Percentiles rank a stretch among this genome's conserved stretches.
These are phyloP conservation scores for Plectosphaerella plurivora DNA, from an alignment of 2,329 filamentous ascomycete species.

Conservation along the genomic window DNA sequence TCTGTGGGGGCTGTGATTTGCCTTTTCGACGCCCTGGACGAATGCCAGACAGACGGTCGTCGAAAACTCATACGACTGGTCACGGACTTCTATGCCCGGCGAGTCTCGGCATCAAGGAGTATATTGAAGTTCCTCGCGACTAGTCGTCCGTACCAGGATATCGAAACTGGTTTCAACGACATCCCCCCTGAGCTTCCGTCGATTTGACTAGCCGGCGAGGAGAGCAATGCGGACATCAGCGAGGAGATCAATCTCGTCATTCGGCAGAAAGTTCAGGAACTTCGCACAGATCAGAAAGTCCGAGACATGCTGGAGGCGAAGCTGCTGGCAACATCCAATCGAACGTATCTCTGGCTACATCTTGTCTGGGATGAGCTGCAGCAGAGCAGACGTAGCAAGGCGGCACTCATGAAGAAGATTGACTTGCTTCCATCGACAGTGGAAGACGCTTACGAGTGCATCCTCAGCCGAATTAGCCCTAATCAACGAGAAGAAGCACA, in stretches of 20 bases:
- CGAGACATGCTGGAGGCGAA: background rate
- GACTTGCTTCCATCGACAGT: conserved; percentile 6
- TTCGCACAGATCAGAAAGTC: background rate
- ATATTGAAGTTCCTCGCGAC: conserved; percentile 8
- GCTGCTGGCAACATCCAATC: conserved; percentile 1
- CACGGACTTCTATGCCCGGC: conserved; percentile 2
- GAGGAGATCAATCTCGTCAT: conserved; percentile 10
- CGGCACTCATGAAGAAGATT: conserved; percentile 3
- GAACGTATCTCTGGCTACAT: conserved; percentile 10
- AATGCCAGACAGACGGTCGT: conserved; percentile 2
- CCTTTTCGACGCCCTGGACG: conserved; percentile 9
- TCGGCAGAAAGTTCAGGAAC: background rate
- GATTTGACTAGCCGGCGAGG: conserved; percentile 7
- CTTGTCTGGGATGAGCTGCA: conserved; percentile 4
- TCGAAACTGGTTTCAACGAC: background rate
- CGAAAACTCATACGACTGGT: background rate
- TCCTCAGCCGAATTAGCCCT: conserved; percentile 1
- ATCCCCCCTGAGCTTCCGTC: conserved; percentile 1
- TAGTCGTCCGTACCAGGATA: conserved; percentile 9
- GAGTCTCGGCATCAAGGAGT: background rate
- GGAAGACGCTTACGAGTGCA: conserved; percentile 7
- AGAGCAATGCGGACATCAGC: conserved; percentile 5
- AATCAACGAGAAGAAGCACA: background rate
- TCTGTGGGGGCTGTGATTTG: background rate
- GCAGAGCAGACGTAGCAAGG: conserved; percentile 1